Evolutionary conservation across 495 filamentous ascomycete species (phyloP), one percentile per base, ranked within the genome.

Genomic region (Ramalina peruviana): DNA sequence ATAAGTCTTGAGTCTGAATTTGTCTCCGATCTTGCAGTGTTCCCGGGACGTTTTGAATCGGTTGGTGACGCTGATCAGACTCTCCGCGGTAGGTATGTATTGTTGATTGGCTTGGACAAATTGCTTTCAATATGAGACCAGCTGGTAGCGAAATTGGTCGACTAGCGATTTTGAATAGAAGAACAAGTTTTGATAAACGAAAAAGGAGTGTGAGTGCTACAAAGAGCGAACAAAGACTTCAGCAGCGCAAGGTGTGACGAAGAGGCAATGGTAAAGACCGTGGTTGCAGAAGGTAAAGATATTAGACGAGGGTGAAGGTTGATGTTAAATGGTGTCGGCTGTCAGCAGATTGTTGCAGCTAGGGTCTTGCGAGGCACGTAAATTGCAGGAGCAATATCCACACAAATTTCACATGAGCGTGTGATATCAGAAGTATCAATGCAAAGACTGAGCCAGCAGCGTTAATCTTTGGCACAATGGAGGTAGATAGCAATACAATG

Each of bases 201-300:
- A 39, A 25, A 41, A 16, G 12, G 26, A 51, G 16, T 17, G 27
- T n/a, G 38, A 45, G 49, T 51, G 30, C 49, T 44, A 43, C 43
- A 43, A 45, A 33, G 36, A 51, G 26, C 36, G 17, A 25, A 50
- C 42, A 11, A 23, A 26, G 40, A 36, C 7, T 26, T 20, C 21
- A 39, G n/a, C 40, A 25, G 27, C 25, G 20, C 49, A 51, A 44
- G 33, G 23, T 16, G 19, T 27, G 42, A 45, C 19, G 27, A 25
- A 16, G 27, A 45, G 4, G 15, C 12, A 25, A 45, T 0, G 5
- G 42, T 26, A 26, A 45, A 45, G 42, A 45, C 42, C 21, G 42
- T 45, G 17, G n/a, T 7, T 19, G 15, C 15, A n/a, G 21, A 9
- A 45, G 13, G 42, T 45, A 9, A 27, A 20, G 30, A 33, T 33